Evolutionary conservation across 2,329 filamentous ascomycete genomes (phyloP), one percentile per base, ranked within the genome.

Genomic region (Orbilia ellipsospora): DNA sequence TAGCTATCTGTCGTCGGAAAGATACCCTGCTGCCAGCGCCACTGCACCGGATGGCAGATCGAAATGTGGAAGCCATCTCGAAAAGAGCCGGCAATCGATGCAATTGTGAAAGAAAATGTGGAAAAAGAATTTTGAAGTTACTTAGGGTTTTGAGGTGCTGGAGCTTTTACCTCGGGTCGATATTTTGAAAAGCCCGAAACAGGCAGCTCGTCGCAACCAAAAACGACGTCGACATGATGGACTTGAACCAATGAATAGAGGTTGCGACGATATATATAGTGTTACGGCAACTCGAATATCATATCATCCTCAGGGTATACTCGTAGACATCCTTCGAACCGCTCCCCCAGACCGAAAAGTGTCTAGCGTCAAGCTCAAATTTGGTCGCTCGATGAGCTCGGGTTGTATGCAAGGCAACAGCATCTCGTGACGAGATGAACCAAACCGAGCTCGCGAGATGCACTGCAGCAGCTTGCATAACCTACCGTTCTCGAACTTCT

Each of bases 51-150:
- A 75, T 16, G 28, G 64, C 72, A 50, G 72, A 63, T 15, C 72
- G 72, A 55, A 75, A 61, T 48, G 52, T 69, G n/a, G 64, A 69
- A 57, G 64, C 62, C 72, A 75, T 75, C 20, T 48, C 69, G 36
- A 54, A 55, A n/a, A 52, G n/a, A 50, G 62, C 36, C 54, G 55
- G n/a, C 55, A 60, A 51, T 15, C 42, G 42, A 31, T 31, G n/a
- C n/a, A n/a, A 42, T 18, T n/a, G 28, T 28, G 36, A 45, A 13
- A 55, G 23, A 48, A 48, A 16, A n/a, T 10, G 20, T 31, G 42
- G 16, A 61, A 10, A 1, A n/a, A 59, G 15, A 26, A 40, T 18
- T 18, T 59, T 36, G 16, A 52, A 18, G 48, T 55, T 55, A 2
- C n/a, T 1, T 4, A 48, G 42, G n/a, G n/a, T n/a, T 2, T 1